Evolutionary conservation across 768 basidiomycete genomes (phyloP).

Genomic region (Tephrocybe rancida): DNA sequence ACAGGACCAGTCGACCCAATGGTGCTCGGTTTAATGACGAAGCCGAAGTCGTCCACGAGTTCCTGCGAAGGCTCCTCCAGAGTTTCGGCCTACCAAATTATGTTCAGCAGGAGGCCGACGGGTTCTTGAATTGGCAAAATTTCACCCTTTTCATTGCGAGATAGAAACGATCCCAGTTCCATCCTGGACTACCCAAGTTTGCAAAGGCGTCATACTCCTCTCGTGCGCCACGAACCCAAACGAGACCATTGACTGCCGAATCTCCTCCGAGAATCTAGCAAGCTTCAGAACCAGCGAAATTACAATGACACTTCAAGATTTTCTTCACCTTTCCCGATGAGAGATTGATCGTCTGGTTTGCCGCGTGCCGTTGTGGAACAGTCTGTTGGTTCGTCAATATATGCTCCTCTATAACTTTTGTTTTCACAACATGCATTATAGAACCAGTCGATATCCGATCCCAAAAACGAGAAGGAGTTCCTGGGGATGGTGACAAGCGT

Average conservation of each 20-base stretch:
- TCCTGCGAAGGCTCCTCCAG: constrained; percentile 23
- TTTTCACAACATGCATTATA: constrained; percentile 19
- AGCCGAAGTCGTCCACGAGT: constrained; percentile 24
- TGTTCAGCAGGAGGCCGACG: not conserved
- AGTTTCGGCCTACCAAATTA: constrained; percentile 26
- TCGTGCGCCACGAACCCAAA: constrained; percentile 32
- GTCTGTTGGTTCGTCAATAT: too few relatives aligned
- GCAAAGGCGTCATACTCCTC: constrained; percentile 32
- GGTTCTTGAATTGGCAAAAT: not conserved
- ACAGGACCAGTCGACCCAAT: constrained; percentile 28
- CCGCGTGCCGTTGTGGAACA: constrained; percentile 25
- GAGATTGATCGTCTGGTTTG: constrained; percentile 23
- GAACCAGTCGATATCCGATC: constrained; percentile 28
- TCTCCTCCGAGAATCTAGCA: constrained; percentile 36
- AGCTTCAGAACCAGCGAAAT: not conserved
- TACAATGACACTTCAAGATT: not conserved
- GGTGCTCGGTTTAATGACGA: constrained; percentile 21
- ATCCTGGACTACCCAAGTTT: constrained; percentile 28
- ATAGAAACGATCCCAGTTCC: constrained; percentile 40
- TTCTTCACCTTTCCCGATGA: constrained; percentile 28
- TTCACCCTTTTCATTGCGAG: constrained; percentile 32
- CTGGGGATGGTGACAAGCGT: constrained; percentile 28
- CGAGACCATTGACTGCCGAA: constrained; percentile 36
- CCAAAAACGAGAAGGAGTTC: constrained; percentile 28
- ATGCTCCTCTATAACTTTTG: not conserved